Evolutionary conservation across 345 rosid species (phyloP), one percentile per base, ranked within the genome.

Genomic region (Boechera divaricarpa): DNA sequence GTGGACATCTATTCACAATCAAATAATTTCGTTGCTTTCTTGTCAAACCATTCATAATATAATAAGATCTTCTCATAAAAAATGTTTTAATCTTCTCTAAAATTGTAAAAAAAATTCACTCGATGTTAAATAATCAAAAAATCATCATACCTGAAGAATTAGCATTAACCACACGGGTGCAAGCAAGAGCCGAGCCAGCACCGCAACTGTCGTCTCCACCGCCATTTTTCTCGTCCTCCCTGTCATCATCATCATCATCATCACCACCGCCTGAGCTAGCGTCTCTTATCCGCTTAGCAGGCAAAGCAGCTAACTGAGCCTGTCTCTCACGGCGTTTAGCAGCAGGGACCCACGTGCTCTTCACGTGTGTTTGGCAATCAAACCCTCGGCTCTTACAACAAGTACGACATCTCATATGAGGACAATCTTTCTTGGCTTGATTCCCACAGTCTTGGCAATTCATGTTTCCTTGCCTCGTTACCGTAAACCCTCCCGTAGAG

Each of bases 321-420:
- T 87, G 97, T 80, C 93, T 73, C 74, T 95, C 98, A n/a, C 99
- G 89, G 76, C 99, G 86, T 82, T 85, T 89, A 68, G 93, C 88
- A 16, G 97, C 98, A 29, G 99, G 91, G 70, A 95, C 98, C 99
- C 99, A 95, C 73, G 99, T 92, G 86, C 97, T 90, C 87, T 87
- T 92, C 63, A 95, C 90, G 84, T 95, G 99, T 11, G 98, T 95
- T 44, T 78, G 87, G 70, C 99, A 95, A 79, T 85, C 90, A 75
- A 91, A 89, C 84, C 98, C 99, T 81, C 98, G 96, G 89, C 97
- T 95, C 81, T 95, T 92, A 62, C 99, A 95, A 71, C 99, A 95
- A 79, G 98, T 89, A 70, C 99, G 86, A 83, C 99, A 95, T 77
- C 99, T 87, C 91, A 86, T 41, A 73, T 92, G 87, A 10, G 69